Conservation (phyloP, 139 green algal species). For the Chlamydomonas applanata region DNA sequence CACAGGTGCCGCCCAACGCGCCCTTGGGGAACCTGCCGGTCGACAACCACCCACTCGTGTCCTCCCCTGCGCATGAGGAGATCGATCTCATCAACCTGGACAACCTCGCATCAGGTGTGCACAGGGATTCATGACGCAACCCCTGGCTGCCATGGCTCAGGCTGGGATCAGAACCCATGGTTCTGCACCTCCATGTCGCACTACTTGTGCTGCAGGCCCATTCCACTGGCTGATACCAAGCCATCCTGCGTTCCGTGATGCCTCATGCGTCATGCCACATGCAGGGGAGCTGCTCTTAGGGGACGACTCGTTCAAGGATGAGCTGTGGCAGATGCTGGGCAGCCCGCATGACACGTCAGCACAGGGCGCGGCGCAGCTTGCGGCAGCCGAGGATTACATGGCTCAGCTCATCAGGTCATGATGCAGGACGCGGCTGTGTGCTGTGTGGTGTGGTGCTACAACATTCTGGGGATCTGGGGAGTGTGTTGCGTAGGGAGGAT, state of each 20-base stretch:
- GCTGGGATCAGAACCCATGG: neutral
- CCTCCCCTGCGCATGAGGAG: neutral
- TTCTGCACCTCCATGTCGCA: neutral
- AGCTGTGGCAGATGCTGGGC: constrained; percentile 29
- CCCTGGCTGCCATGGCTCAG: neutral
- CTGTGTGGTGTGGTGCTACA: no score
- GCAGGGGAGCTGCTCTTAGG: constrained; percentile 25
- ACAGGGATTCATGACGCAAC: neutral
- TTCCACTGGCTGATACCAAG: neutral
- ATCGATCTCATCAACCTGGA: constrained; percentile 7
- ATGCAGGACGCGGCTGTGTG: neutral
- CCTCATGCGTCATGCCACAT: neutral
- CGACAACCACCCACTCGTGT: neutral
- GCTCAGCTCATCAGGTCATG: neutral
- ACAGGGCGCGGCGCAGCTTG: neutral
- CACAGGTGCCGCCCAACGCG: neutral
- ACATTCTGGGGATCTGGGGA: no score
- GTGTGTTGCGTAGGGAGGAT: no score
- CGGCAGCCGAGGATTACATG: neutral
- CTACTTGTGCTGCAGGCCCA: neutral
- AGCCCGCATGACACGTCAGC: neutral
- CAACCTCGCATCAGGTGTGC: neutral
- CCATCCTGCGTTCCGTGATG: neutral
- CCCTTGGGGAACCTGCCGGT: neutral
- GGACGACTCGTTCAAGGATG: constrained; percentile 34